A percentile compares a stretch with the other conserved stretches of the same genome.
Evolutionary conservation across 2,329 filamentous ascomycete genomes (phyloP).

Genomic region (Monosporascus sp.): DNA sequence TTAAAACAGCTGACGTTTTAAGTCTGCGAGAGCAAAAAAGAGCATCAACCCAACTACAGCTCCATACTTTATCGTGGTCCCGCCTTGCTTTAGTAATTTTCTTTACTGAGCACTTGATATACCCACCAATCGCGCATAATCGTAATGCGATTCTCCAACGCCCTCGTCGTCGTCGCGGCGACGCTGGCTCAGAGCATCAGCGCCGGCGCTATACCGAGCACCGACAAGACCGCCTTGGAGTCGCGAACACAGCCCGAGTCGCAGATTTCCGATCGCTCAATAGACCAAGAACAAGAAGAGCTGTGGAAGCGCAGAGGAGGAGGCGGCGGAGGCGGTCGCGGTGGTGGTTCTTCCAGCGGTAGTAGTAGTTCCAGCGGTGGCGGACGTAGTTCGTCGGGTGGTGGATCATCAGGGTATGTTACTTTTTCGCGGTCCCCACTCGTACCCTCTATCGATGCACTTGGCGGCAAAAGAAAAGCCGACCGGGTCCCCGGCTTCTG

Average conservation of each 20-base stretch:
- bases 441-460: too few species aligned
- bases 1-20: too few species aligned
- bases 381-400: conserved; percentile 17
- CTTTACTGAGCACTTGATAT: background rate
- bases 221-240: conserved; percentile 13
- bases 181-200: conserved; percentile 13
- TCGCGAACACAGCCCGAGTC: conserved; percentile 9
- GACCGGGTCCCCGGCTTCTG: too few species aligned
- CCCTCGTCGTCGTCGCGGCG: conserved; percentile 17
- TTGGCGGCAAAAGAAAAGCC: too few species aligned
- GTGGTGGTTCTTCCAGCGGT: too few species aligned
- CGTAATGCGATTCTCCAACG: conserved; percentile 21
- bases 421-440: too few species aligned
- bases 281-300: conserved; percentile 28
- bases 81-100: background rate
- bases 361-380: conserved; percentile 18
- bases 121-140: conserved; percentile 1
- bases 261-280: conserved; percentile 5
- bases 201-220: conserved; percentile 14
- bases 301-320: conserved; percentile 55
- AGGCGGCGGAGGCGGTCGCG: conserved; percentile 32
- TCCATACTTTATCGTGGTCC: too few species aligned
- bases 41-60: too few species aligned
- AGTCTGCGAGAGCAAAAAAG: too few species aligned
- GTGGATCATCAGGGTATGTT: conserved; percentile 11